Evolutionary conservation across 805 yeast genomes (phyloP).

Genomic region (Kurtzmaniella fragi): DNA sequence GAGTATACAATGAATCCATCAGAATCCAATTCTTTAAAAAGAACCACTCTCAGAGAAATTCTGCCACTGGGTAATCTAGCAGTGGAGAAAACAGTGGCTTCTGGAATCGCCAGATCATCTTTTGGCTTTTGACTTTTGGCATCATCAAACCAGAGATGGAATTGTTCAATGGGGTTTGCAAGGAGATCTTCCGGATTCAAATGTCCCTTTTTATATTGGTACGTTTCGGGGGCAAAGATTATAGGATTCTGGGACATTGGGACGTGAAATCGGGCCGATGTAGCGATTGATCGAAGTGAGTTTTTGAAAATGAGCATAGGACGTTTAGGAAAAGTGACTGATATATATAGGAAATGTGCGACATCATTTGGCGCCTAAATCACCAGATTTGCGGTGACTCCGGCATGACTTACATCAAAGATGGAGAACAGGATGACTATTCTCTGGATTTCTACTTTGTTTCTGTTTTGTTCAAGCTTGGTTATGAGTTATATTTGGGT

Average conservation of each 20-base stretch:
- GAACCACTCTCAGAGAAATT: constrained; percentile 76
- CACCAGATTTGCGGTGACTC: too few species aligned
- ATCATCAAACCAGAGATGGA: constrained; percentile 78
- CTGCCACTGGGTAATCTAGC: constrained; percentile 88
- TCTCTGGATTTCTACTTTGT: too few species aligned
- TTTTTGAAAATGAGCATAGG: too few species aligned
- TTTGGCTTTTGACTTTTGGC: constrained; percentile 51
- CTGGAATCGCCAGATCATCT: constrained; percentile 53
- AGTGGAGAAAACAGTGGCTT: constrained; percentile 82
- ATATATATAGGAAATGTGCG: too few species aligned
- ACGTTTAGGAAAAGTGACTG: too few species aligned
- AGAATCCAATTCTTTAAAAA: constrained; percentile 84
- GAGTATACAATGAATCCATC: constrained; percentile 85
- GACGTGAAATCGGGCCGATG: neutral
- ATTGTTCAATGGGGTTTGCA: constrained; percentile 67
- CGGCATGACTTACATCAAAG: too few species aligned
- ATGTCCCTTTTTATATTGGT: constrained; percentile 72
- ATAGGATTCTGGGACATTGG: constrained; percentile 21
- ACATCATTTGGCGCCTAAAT: too few species aligned
- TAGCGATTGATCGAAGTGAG: neutral
- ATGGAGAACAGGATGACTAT: too few species aligned
- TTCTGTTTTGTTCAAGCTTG: too few species aligned
- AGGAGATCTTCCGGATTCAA: constrained; percentile 51
- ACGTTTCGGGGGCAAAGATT: constrained; percentile 78
- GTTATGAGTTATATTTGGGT: too few species aligned